Evolutionary conservation across 139 green algal species (phyloP), one percentile per base, ranked within the genome.

Genomic region (Chlorella sp.): DNA sequence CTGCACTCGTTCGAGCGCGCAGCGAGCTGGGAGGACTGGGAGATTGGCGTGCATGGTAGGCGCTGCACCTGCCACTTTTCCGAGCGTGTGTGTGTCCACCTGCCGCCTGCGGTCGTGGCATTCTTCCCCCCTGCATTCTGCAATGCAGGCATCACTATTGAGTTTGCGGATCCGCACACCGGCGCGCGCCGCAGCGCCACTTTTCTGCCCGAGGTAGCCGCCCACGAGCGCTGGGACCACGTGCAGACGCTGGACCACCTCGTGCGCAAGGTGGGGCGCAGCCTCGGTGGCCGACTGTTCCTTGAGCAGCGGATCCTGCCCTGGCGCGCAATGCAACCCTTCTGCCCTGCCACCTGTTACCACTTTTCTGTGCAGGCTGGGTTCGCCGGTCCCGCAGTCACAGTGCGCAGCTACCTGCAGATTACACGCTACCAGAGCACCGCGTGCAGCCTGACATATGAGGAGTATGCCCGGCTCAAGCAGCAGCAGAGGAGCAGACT

Each of bases 191-290:
- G 89, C 23, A 91, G 71, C 8, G 92, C 92, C 25, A 97, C 92
- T 2, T 97, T 94, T 56, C 80, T 97, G 48, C 92, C 92, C 14
- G 87, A 97, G 61, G 87, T 94, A 23, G 84, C 89, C 7, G 50
- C 45, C 7, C 84, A 94, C 29, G 87, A 95, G 82, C 77, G 80
- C 12, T 94, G 87, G 87, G 80, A 45, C 45, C 67, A 74, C 29
- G 6, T 60, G 42, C 51, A 91, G 72, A 90, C 82, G 2, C 70
- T 96, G 9, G 86, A 93, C 45, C 72, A 87, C 12, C 82, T 95
- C 8, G 77, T 96, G 6, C 61, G 73, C 38, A 96, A 96, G 63
- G 77, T 85, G 67, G 90, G 90, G 12, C 91, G 71, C 68, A 19
- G 25, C n/a, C n/a, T n/a, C n/a, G n/a, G n/a, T n/a, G n/a, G n/a